Base-by-base conservation (phyloP, 805 yeast genomes). In the Metschnikowia sp. region DNA sequence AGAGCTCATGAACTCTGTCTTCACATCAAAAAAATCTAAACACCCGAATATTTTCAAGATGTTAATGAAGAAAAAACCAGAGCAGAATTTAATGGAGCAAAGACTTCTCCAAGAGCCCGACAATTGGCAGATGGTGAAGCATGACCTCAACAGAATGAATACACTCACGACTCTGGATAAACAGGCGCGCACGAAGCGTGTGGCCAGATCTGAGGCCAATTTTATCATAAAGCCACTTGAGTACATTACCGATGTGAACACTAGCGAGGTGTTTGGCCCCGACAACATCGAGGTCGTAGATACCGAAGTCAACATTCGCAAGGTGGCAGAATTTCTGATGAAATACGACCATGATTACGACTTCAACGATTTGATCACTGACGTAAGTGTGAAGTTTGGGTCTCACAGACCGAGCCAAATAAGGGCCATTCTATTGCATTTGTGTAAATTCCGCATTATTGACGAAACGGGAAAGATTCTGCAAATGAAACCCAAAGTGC, bases 141-240 rank as follows among this genome's bases (percentile, higher is more conserved):
- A 26, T 19, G 58, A 45, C 19, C 40, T 90, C 44, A 80, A 85
- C 61, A 76, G 97, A 56, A 82, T 90, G 47, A 83, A 82, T 52
- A 78, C 95, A 0, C 66, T 88, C 22, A 78, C 86, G 2, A 69
- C 80, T 6, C 76, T 75, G 45, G 96, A 91, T 51, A 82, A 86
- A 49, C 84, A 82, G 44, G 70, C 75, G 12, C 77, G 98, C 54
- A 83, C 86, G 45, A 79, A 78, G 62, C 73, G 88, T 46, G 83
- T 69, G 22, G 69, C 63, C 3, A 59, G 69, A 39, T 65, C 66
- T 42, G 76, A 70, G 48, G 65, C 66, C 9, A 57, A 64, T 29
- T 58, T 73, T 39, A 65, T 73, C 28, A 63, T 72, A 40, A 73
- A 73, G 45, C 78, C 78, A 2, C 62, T 72, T 48, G 77, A 72